These are phyloP conservation scores for Ceratonia siliqua DNA, from an alignment of 306 rosid species.

Conservation along the genomic window DNA sequence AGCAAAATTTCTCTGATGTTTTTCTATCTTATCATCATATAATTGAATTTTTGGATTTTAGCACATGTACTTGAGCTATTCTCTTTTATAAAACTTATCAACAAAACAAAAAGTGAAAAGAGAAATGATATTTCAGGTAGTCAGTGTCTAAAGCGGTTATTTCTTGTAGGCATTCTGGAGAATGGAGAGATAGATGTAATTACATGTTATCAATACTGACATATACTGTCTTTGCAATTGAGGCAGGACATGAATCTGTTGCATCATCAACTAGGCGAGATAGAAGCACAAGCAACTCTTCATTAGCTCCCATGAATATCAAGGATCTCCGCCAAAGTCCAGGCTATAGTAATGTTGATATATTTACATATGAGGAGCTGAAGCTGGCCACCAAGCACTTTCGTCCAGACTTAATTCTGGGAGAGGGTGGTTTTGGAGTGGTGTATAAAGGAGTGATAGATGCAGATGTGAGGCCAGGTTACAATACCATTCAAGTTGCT, in stretches of 20 bases:
- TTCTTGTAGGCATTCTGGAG: neutral
- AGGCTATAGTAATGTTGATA: slow-evolving; percentile 67
- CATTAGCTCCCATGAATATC: slow-evolving; percentile 49
- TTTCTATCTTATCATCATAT: too few species aligned
- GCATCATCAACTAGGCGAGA: neutral
- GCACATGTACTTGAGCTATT: neutral
- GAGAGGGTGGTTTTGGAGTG: slow-evolving; percentile 96
- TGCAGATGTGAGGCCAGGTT: slow-evolving; percentile 61
- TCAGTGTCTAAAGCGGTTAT: too few species aligned
- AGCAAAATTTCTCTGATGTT: too few species aligned
- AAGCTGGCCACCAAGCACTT: slow-evolving; percentile 70
- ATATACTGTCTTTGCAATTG: too few species aligned
- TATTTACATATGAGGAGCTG: slow-evolving; percentile 70
- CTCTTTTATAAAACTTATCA: neutral
- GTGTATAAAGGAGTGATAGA: slow-evolving; percentile 86
- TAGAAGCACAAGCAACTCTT: neutral
- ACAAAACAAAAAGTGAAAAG: too few species aligned
- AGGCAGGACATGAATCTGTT: neutral
- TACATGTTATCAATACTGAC: neutral
- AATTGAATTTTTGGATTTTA: too few species aligned
- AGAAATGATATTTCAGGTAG: neutral
- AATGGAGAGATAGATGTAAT: neutral
- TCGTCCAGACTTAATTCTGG: slow-evolving; percentile 80
- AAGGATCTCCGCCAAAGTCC: slow-evolving; percentile 72
- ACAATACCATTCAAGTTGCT: slow-evolving; percentile 62